Base-by-base conservation (phyloP, 768 basidiomycete species). In the Trametes sanguinea region DNA sequence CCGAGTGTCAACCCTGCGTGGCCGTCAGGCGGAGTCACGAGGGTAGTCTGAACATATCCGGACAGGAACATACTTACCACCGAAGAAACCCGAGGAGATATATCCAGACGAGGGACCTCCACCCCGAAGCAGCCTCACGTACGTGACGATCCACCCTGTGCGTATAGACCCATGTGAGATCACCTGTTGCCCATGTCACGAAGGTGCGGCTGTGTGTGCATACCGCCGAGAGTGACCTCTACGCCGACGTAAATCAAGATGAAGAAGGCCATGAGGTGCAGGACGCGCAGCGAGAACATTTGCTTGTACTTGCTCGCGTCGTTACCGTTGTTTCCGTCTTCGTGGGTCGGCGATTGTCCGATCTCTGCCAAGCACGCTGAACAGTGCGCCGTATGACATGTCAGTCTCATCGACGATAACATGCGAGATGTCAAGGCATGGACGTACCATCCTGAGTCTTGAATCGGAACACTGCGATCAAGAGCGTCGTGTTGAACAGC, bases 371-470 rank as follows among this genome's bases (percentile, higher is more conserved):
- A 74, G 64, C 83, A 85, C 57, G 84, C 88, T 89, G 40, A 35
- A 14, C 29, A 6, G 6, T 77, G 35, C 6, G 35, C 22, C 22
- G 22, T 22, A 22, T 22, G 22, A 22, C 22, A 22, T 22, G 22
- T 22, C 22, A 22, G 22, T 22, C 22, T 22, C 22, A 22, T 22
- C 22, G 22, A 22, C 22, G 22, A 22, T 22, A 22, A 22, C 22
- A 22, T 22, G 22, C 22, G 22, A 22, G 22, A 22, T 22, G 22
- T 22, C 22, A 22, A 22, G 22, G 22, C 22, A 22, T 22, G 22
- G 22, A 22, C 22, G 22, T 22, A 87, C 91, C 86, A 68, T 92
- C 86, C 68, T 92, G 90, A 0, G 72, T 79, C 69, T 84, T 85
- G 51, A 89, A 73, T 13, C 84, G 79, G 75, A 95, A 94, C 2